These are phyloP conservation scores for Penicillium crystallinum DNA, from an alignment of 495 filamentous ascomycete species.

Conservation along the genomic window DNA sequence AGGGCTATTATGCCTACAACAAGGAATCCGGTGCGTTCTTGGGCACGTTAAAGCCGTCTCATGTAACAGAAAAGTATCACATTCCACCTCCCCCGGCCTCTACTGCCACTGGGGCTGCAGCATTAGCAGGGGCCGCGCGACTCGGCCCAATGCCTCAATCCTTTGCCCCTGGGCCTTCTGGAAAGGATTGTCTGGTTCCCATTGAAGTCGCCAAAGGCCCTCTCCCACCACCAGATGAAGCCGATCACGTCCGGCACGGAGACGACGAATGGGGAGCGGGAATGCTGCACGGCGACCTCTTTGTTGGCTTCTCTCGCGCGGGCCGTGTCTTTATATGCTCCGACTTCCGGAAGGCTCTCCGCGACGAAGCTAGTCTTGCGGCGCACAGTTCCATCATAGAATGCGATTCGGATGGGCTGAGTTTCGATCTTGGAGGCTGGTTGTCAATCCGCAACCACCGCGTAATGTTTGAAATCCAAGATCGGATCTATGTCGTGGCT, in stretches of 20 bases:
- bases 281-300: conserved; percentile 32
- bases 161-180: conserved; percentile 9
- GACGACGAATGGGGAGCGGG: conserved; percentile 40
- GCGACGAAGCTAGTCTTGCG: conserved; percentile 14
- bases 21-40: conserved; percentile 27
- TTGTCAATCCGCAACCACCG: conserved; percentile 37
- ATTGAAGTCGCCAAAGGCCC: conserved; percentile 24
- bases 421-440: conserved; percentile 39
- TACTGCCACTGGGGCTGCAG: conserved; percentile 11
- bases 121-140: conserved; percentile 16
- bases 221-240: conserved; percentile 21
- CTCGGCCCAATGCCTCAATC: conserved; percentile 11
- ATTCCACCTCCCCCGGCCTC: conserved; percentile 20
- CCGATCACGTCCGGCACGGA: conserved; percentile 24
- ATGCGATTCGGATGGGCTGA: conserved; percentile 32
- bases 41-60: conserved; percentile 27
- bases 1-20: conserved; percentile 32
- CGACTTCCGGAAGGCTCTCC: conserved; percentile 34
- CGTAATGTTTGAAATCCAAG: conserved; percentile 40
- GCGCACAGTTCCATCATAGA: conserved; percentile 28
- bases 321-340: conserved; percentile 38
- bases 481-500: conserved; percentile 32
- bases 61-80: conserved; percentile 28
- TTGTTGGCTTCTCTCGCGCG: conserved; percentile 35
- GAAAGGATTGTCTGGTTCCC: conserved; percentile 21